Conservation (phyloP, 306 rosid species). For the Argentina anserina region DNA sequence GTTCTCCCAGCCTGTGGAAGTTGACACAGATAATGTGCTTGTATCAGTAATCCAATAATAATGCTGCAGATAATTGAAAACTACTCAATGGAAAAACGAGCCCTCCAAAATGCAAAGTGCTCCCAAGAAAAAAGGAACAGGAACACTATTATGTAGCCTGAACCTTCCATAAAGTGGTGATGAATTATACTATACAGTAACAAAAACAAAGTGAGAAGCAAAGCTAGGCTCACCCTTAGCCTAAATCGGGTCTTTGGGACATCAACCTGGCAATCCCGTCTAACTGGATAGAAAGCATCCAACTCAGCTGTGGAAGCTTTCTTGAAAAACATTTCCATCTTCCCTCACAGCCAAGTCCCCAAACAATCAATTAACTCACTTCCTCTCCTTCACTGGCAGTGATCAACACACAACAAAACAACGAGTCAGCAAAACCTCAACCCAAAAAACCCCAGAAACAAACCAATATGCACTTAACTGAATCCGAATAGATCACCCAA, state of each 20-base stretch:
- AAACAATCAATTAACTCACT: slow-evolving; percentile 17
- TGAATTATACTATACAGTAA: not conserved
- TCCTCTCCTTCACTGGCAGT: not conserved
- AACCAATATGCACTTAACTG: slow-evolving; percentile 1
- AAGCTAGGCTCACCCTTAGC: slow-evolving; percentile 60
- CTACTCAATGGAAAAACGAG: slow-evolving; percentile 1
- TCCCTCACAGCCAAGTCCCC: slow-evolving; percentile 26
- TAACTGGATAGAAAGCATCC: slow-evolving; percentile 45
- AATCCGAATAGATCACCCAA: slow-evolving; percentile 1
- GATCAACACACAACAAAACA: not conserved
- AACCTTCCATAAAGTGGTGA: not conserved
- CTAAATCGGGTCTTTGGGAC: slow-evolving; percentile 68
- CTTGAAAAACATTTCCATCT: slow-evolving; percentile 26
- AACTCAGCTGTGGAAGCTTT: slow-evolving; percentile 39
- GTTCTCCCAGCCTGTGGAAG: slow-evolving; percentile 85
- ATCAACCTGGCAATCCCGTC: slow-evolving; percentile 43
- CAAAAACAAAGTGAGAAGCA: slow-evolving; percentile 6
- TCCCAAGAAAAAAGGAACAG: not conserved
- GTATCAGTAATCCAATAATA: not conserved
- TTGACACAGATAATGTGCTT: slow-evolving; percentile 9
- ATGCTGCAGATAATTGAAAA: not conserved
- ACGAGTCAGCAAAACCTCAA: slow-evolving; percentile 11
- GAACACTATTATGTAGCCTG: not conserved
- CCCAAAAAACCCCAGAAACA: slow-evolving; percentile 24
- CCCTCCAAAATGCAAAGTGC: not conserved